phyloP scores from a whole-genome alignment of 2,329 filamentous ascomycete genomes.

The Sporothrix curviconia region DNA sequence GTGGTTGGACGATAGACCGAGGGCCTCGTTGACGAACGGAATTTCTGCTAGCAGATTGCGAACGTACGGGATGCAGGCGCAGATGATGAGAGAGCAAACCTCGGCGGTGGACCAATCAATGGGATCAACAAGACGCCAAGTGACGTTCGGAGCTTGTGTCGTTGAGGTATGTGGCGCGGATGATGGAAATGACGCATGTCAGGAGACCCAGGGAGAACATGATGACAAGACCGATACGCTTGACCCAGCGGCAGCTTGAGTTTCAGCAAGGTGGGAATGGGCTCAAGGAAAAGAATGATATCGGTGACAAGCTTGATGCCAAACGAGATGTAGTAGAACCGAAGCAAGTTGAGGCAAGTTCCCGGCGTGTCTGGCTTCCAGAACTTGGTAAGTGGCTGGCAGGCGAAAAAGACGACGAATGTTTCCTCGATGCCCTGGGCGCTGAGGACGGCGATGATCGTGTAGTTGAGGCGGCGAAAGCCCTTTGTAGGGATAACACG shows the following conservation, averaged over 20 bases:
- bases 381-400: conserved; percentile 8
- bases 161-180: conserved; percentile 32
- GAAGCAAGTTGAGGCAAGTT: conserved; percentile 1
- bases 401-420: conserved; percentile 10
- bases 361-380: conserved; percentile 1
- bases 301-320: conserved; percentile 12
- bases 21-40: conserved; percentile 2
- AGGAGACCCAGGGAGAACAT: conserved; percentile 35
- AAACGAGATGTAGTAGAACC: conserved; percentile 13
- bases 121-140: conserved; percentile 22
- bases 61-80: conserved; percentile 20
- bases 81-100: conserved; percentile 31
- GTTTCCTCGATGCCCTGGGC: conserved; percentile 13
- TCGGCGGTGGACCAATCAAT: conserved; percentile 32
- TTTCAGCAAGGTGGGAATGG: conserved; percentile 1
- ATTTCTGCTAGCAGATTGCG: conserved; percentile 13
- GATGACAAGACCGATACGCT: conserved; percentile 25
- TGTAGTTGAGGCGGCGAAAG: conserved; percentile 8
- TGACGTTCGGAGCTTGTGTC: conserved; percentile 29
- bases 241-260: conserved; percentile 22
- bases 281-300: conserved; percentile 7
- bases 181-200: conserved; percentile 34
- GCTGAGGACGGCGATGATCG: conserved; percentile 3
- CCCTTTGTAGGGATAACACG: conserved; percentile 3
- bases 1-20: conserved; percentile 10